Evolutionary conservation across 2,329 filamentous ascomycete genomes (phyloP).

Genomic region (Colletotrichum costaricense): DNA sequence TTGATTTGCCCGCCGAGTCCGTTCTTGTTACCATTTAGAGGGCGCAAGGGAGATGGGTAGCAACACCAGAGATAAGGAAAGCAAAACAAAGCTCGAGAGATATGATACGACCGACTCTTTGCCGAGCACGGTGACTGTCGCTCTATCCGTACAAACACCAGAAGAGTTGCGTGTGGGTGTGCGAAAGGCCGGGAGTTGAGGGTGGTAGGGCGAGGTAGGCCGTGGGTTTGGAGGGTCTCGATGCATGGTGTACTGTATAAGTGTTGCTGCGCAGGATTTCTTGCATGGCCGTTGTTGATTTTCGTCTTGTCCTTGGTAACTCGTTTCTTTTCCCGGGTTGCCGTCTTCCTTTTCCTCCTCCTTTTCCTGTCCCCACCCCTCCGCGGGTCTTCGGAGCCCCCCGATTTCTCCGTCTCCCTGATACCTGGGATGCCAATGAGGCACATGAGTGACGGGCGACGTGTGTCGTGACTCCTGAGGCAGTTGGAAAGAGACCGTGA

Average conservation of each 20-base stretch:
- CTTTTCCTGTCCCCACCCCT: not conserved
- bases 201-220: conserved; percentile 24
- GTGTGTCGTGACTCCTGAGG: not conserved
- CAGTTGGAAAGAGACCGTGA: not conserved
- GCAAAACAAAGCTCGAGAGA: not conserved
- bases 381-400: not conserved
- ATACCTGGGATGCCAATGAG: not conserved
- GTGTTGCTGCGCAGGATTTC: conserved; percentile 8
- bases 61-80: not conserved
- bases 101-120: not conserved
- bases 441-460: not conserved
- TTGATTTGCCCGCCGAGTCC: not conserved
- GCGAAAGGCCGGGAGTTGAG: not conserved
- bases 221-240: not conserved
- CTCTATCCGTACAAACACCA: not conserved
- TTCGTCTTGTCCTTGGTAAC: conserved; percentile 6
- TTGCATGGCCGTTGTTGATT: conserved; percentile 20
- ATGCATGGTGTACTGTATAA: not conserved
- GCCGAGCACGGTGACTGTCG: not conserved
- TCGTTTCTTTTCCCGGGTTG: conserved; percentile 14
- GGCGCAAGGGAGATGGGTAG: not conserved
- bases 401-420: not conserved
- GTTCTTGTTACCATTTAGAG: not conserved
- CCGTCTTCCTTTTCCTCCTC: not conserved
- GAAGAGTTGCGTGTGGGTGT: not conserved